Evolutionary conservation across 2,329 filamentous ascomycete species (phyloP).

Genomic region (Colletotrichum plurivorum): DNA sequence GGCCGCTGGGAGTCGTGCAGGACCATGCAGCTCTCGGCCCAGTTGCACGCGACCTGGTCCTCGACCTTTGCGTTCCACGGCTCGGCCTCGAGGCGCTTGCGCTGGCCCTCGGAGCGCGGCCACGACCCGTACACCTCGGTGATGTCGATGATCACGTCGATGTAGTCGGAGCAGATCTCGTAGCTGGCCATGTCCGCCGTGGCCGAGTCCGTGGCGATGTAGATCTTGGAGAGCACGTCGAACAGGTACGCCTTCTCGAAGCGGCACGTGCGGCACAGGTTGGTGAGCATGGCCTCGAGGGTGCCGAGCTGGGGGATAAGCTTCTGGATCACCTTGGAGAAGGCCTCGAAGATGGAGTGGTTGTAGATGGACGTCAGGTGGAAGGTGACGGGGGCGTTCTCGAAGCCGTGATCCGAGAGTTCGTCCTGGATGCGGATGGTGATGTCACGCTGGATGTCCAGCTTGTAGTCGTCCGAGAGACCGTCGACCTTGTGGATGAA

Average conservation of each 20-base stretch:
- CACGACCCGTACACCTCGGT: slow-evolving; percentile 93
- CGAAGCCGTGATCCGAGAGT: slow-evolving; percentile 91
- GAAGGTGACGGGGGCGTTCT: slow-evolving; percentile 94
- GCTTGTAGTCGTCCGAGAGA: slow-evolving; percentile 95
- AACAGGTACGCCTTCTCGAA: slow-evolving; percentile 99
- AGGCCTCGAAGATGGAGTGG: slow-evolving; percentile 97
- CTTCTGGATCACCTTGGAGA: slow-evolving; percentile 98
- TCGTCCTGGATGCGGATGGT: slow-evolving; percentile 97
- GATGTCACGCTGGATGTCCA: slow-evolving; percentile 96
- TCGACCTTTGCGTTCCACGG: slow-evolving; percentile 74
- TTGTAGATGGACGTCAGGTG: slow-evolving; percentile 99
- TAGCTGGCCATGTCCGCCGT: slow-evolving; percentile 96
- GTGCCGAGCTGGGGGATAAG: slow-evolving; percentile 94
- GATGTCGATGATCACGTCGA: slow-evolving; percentile 97
- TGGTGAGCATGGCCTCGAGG: slow-evolving; percentile 93
- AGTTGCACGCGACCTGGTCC: slow-evolving; percentile 76
- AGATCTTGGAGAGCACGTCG: slow-evolving; percentile 97
- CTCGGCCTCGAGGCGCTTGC: slow-evolving; percentile 69
- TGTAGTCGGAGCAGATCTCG: slow-evolving; percentile 98
- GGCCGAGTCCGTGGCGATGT: slow-evolving; percentile 95
- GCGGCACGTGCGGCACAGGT: slow-evolving; percentile 90
- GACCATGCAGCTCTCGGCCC: slow-evolving; percentile 78
- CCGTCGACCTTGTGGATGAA: slow-evolving; percentile 99
- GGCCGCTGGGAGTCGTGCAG: slow-evolving; percentile 74
- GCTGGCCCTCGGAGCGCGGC: slow-evolving; percentile 69